Base-by-base conservation (phyloP, 129 eudicot genomes). In the Saposhnikovia divaricata region DNA sequence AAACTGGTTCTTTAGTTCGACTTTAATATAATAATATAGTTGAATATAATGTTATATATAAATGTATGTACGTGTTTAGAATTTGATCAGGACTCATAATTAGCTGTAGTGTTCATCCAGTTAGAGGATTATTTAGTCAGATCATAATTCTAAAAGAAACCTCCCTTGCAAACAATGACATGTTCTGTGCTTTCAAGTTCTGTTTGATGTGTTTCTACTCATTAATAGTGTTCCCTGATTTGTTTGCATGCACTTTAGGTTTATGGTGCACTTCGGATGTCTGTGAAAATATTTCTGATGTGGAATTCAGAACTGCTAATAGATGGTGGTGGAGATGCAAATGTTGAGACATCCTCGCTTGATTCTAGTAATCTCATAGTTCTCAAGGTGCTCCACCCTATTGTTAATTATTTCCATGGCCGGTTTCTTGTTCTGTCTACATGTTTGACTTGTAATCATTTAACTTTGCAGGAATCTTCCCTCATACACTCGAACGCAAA, bases 361-460 rank as follows among this genome's bases (percentile, higher is more conserved):
- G 99, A 96, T 87, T 97, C 96, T 83, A 96, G 99, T 80, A 96
- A 96, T 84, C 96, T 96, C 76, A 86, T 96, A 51, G 99, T 96
- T 82, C 96, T 96, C 63, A 92, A 87, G 98, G 98, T 94, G 84
- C 79, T 80, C 76, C 42, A 9, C 68, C 21, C 71, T 77, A 77
- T 57, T 76, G 70, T 48, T 72, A 78, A 19, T 46, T 37, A 27
- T 80, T 82, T 42, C 37, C 10, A n/a, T 76, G 53, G 45, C 31
- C 1, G 43, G 72, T 38, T 48, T 23, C 37, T 2, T 11, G 71
- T 18, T 61, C 38, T 45, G 31, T 47, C 42, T 48, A 44, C 37
- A 53, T 80, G 43, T 70, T 53, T 82, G 77, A 78, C 55, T 47
- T 84, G 75, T 78, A 70, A 45, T 76, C 42, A 72, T 75, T 80